Conservation (phyloP, 306 rosid species). For the Vigna reflexopilosa region DNA sequence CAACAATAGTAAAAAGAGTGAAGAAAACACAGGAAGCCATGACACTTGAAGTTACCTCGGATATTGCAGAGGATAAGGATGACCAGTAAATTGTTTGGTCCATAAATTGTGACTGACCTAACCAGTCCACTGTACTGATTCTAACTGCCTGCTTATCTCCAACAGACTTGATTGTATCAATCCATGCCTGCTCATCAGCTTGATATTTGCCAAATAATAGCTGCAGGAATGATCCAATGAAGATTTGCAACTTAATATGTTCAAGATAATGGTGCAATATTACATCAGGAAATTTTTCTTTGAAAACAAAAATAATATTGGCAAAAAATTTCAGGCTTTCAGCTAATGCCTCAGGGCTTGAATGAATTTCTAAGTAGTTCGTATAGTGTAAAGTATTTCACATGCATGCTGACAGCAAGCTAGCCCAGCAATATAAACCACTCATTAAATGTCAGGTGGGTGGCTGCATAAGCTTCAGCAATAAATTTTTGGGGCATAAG, state of each 20-base stretch:
- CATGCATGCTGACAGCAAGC: no score
- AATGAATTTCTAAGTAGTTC: no score
- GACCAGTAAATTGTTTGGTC: conserved; percentile 82
- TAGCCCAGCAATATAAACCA: no score
- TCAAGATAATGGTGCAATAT: not conserved
- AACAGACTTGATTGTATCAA: conserved; percentile 84
- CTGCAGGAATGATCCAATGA: conserved; percentile 55
- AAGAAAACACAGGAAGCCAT: conserved; percentile 11
- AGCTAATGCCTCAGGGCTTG: no score
- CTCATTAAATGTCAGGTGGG: no score
- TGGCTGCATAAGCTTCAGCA: no score
- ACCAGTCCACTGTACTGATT: conserved; percentile 96
- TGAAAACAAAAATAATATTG: not conserved
- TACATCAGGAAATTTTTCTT: not conserved
- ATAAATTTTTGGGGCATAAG: no score
- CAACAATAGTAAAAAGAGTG: not conserved
- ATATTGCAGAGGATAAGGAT: conserved; percentile 84
- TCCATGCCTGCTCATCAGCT: conserved; percentile 93
- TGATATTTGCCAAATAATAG: conserved; percentile 79
- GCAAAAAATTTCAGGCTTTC: not conserved
- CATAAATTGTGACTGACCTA: conserved; percentile 81
- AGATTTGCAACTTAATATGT: conserved; percentile 1
- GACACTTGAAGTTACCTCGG: conserved; percentile 68
- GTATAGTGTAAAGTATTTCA: no score
- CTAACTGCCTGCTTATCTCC: conserved; percentile 59